Base-by-base conservation (phyloP, 345 rosid genomes). In the Aurinia saxatilis region DNA sequence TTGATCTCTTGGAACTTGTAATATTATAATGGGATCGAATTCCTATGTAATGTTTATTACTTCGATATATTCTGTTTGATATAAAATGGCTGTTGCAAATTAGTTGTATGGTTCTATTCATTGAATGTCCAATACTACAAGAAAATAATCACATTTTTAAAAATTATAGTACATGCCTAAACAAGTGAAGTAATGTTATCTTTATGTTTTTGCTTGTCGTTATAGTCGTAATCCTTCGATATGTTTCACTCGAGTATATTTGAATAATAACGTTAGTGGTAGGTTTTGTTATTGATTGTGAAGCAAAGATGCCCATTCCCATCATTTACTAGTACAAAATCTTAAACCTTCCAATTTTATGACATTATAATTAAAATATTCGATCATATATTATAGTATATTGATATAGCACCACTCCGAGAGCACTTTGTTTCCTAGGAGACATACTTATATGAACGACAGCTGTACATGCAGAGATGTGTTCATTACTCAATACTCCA, bases 401-500 rank as follows among this genome's bases (percentile, higher is more conserved):
- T 14, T 16, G 4, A 2, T 8, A 16, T 55, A 4, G 35, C 44
- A 31, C 70, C 54, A 71, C 54, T 71, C 8, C 70, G 60, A 57
- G 67, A 47, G 68, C 67, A 27, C 75, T 67, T 62, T 75, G 84
- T 72, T 80, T 77, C 91, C 76, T 77, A 68, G 78, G 80, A 80
- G 70, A 75, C 71, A 47, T 58, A 52, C 75, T 75, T 57, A 72
- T 76, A 64, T 51, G 66, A 77, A 69, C 12, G 77, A 76, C 87
- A 80, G 80, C 76, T 77, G 85, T 67, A 31, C 46, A 63, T 49
- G 69, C 52, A 49, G 12, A 55, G 46, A 63, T 7, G 21, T 48
- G 42, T 47, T 29, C 57, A 54, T 27, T 16, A 53, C 44, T 15
- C 39, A 27, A 27, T 27, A 6, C 31, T 27, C 1, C 6, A 27